Conservation (phyloP, 2,329 filamentous ascomycete species). For the Pseudogymnoascus sp. region DNA sequence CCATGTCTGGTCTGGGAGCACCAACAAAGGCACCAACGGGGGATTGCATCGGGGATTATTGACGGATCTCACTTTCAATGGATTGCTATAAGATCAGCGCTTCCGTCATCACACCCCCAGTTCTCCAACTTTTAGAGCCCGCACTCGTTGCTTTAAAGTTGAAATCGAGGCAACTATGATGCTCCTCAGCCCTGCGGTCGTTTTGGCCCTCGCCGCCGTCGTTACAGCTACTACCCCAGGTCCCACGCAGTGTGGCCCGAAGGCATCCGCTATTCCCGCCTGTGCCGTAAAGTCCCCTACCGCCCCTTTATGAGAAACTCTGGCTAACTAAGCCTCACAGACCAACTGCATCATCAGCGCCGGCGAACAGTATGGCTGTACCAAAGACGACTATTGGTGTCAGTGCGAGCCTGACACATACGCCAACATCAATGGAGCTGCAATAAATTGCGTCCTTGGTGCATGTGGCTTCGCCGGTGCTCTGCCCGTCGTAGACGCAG, state of each 20-base stretch:
- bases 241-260: background rate
- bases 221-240: background rate
- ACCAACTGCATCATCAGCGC: background rate
- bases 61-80: background rate
- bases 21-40: background rate
- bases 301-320: background rate
- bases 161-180: background rate
- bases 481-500: background rate
- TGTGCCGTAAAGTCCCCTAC: background rate
- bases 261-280: background rate
- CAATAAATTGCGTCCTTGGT: background rate
- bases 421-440: background rate
- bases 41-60: background rate
- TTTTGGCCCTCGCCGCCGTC: slow-evolving; percentile 4
- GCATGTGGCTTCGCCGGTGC: background rate
- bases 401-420: background rate
- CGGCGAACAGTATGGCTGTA: background rate
- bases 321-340: background rate
- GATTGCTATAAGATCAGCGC: slow-evolving; percentile 7
- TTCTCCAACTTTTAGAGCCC: slow-evolving; percentile 1
- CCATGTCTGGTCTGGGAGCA: background rate
- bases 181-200: background rate
- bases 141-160: slow-evolving; percentile 7
- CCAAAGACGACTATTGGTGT: background rate
- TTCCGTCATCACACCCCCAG: background rate